Evolutionary conservation across 768 basidiomycete genomes (phyloP).

Genomic region (Trametes meyenii): DNA sequence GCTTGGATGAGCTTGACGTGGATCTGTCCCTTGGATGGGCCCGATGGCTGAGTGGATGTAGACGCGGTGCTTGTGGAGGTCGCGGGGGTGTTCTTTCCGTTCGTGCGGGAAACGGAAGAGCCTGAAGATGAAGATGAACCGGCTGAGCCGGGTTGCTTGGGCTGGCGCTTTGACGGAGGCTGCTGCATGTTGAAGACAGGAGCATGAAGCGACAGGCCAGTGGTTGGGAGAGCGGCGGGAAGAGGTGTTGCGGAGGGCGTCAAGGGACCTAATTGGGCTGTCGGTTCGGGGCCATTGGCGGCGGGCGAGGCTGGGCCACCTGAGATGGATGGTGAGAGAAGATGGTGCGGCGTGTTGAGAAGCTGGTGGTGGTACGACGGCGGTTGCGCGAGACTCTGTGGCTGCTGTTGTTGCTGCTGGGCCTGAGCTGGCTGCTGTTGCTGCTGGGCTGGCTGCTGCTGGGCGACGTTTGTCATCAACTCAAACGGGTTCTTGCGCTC

Average conservation of each 20-base stretch:
- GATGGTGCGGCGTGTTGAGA: conserved; percentile 36
- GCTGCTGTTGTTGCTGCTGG: conserved; percentile 13
- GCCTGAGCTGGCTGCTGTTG: conserved; percentile 3
- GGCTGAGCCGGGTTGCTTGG: conserved; percentile 32
- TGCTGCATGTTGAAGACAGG: conserved; percentile 83
- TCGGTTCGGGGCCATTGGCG: conserved; percentile 46
- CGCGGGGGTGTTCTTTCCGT: conserved; percentile 23
- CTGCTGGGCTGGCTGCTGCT: conserved; percentile 35
- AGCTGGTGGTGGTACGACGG: conserved; percentile 32
- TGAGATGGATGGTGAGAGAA: conserved; percentile 33
- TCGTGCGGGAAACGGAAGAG: conserved; percentile 28
- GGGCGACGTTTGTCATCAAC: conserved; percentile 37
- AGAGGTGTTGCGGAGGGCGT: conserved; percentile 35
- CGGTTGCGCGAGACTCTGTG: conserved; percentile 8
- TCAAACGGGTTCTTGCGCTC: conserved; percentile 70
- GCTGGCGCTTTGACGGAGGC: conserved; percentile 44
- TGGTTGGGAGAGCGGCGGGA: conserved; percentile 54
- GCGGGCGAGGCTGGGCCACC: conserved; percentile 38
- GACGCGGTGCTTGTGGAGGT: conserved; percentile 29
- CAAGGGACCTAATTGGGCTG: conserved; percentile 44
- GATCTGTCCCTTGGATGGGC: conserved; percentile 70
- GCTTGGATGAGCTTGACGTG: conserved; percentile 96
- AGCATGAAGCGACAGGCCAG: conserved; percentile 77
- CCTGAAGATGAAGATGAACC: conserved; percentile 30
- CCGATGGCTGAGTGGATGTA: conserved; percentile 30